Base-by-base conservation (phyloP, 2,329 filamentous ascomycete genomes). In the Didymella keratinophila region DNA sequence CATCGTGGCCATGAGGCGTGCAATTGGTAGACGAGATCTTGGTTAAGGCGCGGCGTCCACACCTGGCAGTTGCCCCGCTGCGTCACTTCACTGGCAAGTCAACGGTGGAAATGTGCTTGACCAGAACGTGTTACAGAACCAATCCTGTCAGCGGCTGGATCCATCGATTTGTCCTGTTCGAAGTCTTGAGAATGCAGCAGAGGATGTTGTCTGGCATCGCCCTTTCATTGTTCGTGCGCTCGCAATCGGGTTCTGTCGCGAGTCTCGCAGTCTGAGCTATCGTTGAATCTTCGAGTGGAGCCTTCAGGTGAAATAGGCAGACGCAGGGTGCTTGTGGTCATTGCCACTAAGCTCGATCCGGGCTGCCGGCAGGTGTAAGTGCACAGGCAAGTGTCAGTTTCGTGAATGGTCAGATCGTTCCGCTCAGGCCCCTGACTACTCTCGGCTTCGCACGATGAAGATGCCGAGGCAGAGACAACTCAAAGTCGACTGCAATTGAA, bases 31-130 rank as follows among this genome's bases (percentile, higher is more conserved):
- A 42, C 25, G 21, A 16, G 9, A 16, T 41, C 18, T 54, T 50
- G 45, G 50, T 34, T 8, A 34, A 36, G 43, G 45, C 56, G 39
- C 32, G 27, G 39, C 39, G 42, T 52, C 49, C 28, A 32, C 20
- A 16, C 25, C 23, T 43, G 55, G 43, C 37, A 39, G 42, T 48
- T 44, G 49, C 55, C 48, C 52, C 52, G 48, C 25, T 47, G 25
- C 41, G 37, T 8, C n/a, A 30, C 30, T 44, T 21, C 39, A 52
- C 37, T 20, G 28, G 2, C 16, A 50, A 14, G 16, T 8, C n/a
- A 28, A 39, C 5, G 39, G 46, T 50, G 41, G 47, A 51, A 28
- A 56, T 51, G 12, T 20, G 32, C 12, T 18, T 37, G 47, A 27
- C 25, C 16, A 20, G 7, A 27, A 16, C 12, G 12, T 8, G 47